Conservation (phyloP, 768 basidiomycete genomes). For the Termitomyces sp. region DNA sequence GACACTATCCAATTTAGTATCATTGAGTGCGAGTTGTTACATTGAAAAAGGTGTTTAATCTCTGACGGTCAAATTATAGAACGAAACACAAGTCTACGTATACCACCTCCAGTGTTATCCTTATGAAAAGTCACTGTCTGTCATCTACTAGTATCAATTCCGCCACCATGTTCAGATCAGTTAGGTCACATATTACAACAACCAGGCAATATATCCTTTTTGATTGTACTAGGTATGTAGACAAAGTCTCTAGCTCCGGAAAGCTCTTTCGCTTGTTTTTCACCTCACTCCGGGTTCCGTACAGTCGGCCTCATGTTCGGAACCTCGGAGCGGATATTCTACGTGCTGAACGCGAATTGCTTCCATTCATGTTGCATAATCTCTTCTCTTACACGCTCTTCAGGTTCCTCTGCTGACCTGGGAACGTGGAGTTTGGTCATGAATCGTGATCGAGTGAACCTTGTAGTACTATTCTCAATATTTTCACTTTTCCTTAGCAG, state of each 20-base stretch:
- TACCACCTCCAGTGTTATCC: neutral
- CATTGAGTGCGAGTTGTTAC: neutral
- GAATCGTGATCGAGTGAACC: neutral
- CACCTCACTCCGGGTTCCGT: neutral
- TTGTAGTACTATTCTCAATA: neutral
- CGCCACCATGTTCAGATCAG: neutral
- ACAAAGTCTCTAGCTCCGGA: neutral
- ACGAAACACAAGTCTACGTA: neutral
- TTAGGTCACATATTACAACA: neutral
- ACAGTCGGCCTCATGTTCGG: neutral
- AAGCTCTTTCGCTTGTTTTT: neutral
- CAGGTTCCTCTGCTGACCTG: neutral
- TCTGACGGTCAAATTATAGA: neutral
- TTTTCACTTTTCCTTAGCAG: neutral
- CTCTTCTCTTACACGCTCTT: neutral
- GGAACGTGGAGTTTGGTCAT: neutral
- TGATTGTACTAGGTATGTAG: neutral
- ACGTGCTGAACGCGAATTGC: neutral
- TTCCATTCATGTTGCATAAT: conserved; percentile 3
- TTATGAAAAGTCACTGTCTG: neutral
- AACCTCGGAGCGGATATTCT: neutral
- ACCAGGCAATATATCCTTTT: conserved; percentile 3
- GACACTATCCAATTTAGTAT: neutral
- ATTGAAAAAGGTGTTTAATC: neutral
- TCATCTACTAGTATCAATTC: neutral